Evolutionary conservation across 2,329 filamentous ascomycete genomes (phyloP), one percentile per base, ranked within the genome.

Genomic region (Epichloe typhina): DNA sequence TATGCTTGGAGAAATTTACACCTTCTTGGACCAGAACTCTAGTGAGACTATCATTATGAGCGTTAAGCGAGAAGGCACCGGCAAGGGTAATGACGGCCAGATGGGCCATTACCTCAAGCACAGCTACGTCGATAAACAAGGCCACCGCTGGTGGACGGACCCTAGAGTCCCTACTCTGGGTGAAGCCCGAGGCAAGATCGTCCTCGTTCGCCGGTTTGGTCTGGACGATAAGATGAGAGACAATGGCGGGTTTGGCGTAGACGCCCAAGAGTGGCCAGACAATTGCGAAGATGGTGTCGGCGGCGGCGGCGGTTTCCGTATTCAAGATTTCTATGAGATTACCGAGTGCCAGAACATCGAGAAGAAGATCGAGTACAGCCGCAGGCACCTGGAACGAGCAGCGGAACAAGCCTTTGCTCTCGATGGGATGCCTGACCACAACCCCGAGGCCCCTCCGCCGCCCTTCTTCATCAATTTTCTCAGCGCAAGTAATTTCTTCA

Each of bases 241-340:
- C 56, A 58, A 72, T 55, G 59, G 63, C 6, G 77, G 76, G 46
- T 80, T 72, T 67, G 80, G 76, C 42, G 74, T 84, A 45, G 79
- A 84, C 62, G 80, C 74, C 21, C 74, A 77, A 55, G 64, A 65
- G 47, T 97, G 91, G 91, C 88, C 86, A 0, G 86, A 96, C 69
- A 97, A 97, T 69, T 88, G 86, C 55, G 81, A 84, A 35, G 82
- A 94, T 61, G 84, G 86, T 51, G 73, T 73, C 36, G 80, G 79
- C 46, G 78, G 79, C 8, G 82, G 82, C 59, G 88, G 87, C 3
- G 73, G 82, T 55, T 80, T 96, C 53, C 83, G 86, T 56, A 83
- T 97, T 41, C 93, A 97, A 70, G 93, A 97, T 70, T 96, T 91
- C 67, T 97, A 94, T 73, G 88, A 94, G 62, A 82, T 98, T 36